Percentiles rank a stretch among this genome's conserved stretches.
Evolutionary conservation across 495 filamentous ascomycete genomes (phyloP).

Genomic region (Aspergillus bertholletiae): DNA sequence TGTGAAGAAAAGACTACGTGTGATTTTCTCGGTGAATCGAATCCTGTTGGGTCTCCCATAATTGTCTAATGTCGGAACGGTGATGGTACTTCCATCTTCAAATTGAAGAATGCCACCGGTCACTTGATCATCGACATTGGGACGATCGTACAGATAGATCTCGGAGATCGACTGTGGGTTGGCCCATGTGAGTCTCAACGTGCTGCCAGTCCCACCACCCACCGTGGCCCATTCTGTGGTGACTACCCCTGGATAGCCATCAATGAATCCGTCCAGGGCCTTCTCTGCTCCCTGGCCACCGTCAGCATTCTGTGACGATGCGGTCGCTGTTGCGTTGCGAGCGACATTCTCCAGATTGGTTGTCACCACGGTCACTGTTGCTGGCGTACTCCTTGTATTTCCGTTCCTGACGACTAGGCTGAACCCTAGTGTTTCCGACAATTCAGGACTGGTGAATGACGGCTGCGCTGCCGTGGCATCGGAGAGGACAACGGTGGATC

Average conservation of each 20-base stretch:
- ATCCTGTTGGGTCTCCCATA: conserved; percentile 5
- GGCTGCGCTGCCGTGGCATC: neutral
- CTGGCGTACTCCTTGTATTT: neutral
- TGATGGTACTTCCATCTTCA: conserved; percentile 4
- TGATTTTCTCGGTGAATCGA: neutral
- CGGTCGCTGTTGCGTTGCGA: neutral
- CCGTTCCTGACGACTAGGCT: conserved; percentile 5
- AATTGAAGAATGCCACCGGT: conserved; percentile 5
- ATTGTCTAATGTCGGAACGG: neutral
- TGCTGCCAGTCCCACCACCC: conserved; percentile 4
- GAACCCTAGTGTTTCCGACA: conserved; percentile 1
- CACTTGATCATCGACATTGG: conserved; percentile 7
- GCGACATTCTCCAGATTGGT: conserved; percentile 3
- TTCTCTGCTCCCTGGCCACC: conserved; percentile 1
- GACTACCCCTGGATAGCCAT: conserved; percentile 2
- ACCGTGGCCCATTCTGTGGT: conserved; percentile 5
- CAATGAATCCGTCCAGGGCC: conserved; percentile 1
- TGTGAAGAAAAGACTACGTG: conserved; percentile 2
- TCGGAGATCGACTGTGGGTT: conserved; percentile 2
- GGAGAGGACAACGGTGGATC: neutral
- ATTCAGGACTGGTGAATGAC: neutral
- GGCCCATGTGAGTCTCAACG: conserved; percentile 4
- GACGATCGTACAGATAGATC: conserved; percentile 8
- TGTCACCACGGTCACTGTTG: neutral
- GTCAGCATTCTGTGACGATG: conserved; percentile 1